phyloP scores from a whole-genome alignment of 192 early-diverging fungal species.

The Backusella macrospora region DNA sequence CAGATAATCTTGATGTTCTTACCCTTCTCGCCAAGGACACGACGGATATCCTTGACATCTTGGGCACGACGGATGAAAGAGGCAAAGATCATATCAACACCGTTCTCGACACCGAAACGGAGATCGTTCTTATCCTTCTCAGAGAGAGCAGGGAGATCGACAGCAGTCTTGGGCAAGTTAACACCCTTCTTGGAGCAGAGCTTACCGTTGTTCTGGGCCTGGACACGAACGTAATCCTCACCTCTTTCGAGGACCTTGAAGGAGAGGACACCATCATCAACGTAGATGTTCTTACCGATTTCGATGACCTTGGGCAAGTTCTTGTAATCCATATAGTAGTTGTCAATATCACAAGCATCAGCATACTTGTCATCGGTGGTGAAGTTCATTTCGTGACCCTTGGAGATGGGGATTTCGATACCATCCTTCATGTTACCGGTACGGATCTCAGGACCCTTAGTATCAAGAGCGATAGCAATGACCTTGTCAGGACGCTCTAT shows the following conservation, averaged over 20 bases:
- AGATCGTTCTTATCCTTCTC: constrained; percentile 89
- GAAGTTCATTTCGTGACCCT: constrained; percentile 72
- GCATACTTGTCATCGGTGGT: constrained; percentile 64
- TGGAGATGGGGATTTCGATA: constrained; percentile 61
- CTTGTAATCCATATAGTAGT: constrained; percentile 76
- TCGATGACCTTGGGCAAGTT: constrained; percentile 72
- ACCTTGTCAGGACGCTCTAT: constrained; percentile 44
- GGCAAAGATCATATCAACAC: constrained; percentile 92
- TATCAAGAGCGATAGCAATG: constrained; percentile 78
- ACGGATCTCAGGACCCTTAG: constrained; percentile 81
- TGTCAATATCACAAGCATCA: constrained; percentile 53
- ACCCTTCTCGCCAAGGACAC: constrained; percentile 73
- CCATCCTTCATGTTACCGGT: constrained; percentile 69
- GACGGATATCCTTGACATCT: constrained; percentile 89
- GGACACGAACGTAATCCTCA: constrained; percentile 57
- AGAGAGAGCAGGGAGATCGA: constrained; percentile 88
- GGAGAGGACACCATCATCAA: constrained; percentile 94
- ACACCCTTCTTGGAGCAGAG: constrained; percentile 91
- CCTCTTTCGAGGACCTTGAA: constrained; percentile 82
- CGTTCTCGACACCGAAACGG: constrained; percentile 85
- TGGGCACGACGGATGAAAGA: constrained; percentile 90
- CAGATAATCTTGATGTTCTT: constrained; percentile 91
- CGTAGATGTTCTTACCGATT: constrained; percentile 71
- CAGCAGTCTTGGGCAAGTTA: constrained; percentile 83
- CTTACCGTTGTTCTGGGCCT: constrained; percentile 76